Percentiles rank a stretch among this genome's conserved stretches.
Evolutionary conservation across 83 land plant species (phyloP).

Genomic region (Diphasiastrum complanatum): DNA sequence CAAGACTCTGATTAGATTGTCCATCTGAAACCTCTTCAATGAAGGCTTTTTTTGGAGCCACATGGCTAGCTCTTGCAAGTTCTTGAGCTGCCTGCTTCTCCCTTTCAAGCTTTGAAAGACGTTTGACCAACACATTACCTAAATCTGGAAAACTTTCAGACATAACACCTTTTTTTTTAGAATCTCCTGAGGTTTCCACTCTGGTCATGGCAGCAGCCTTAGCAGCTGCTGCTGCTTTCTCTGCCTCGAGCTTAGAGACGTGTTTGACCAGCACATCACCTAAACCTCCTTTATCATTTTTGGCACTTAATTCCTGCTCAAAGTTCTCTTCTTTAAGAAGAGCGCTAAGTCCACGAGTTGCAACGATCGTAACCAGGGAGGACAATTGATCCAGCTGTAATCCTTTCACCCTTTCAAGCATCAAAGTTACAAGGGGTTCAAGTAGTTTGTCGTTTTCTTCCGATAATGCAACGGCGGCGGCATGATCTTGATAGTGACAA

Average conservation of each 20-base stretch:
- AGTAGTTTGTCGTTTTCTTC: slow-evolving; percentile 17
- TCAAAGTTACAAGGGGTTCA: slow-evolving; percentile 27
- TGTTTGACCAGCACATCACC: slow-evolving; percentile 32
- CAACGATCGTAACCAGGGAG: slow-evolving; percentile 72
- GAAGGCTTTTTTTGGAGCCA: background rate
- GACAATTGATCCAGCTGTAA: slow-evolving; percentile 60
- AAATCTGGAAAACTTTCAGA: slow-evolving; percentile 31
- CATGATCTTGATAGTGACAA: slow-evolving; percentile 37
- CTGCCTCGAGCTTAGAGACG: slow-evolving; percentile 30
- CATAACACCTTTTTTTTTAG: background rate
- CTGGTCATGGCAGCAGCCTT: background rate
- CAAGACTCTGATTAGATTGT: background rate
- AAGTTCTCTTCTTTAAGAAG: slow-evolving; percentile 48
- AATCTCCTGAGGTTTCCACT: slow-evolving; percentile 1
- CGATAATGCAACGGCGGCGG: background rate
- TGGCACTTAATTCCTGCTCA: slow-evolving; percentile 26
- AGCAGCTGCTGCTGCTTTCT: slow-evolving; percentile 26
- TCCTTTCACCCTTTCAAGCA: slow-evolving; percentile 59
- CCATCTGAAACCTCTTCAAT: background rate
- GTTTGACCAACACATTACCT: slow-evolving; percentile 71
- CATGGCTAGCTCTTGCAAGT: background rate
- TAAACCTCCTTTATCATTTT: slow-evolving; percentile 13
- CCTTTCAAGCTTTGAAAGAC: slow-evolving; percentile 52
- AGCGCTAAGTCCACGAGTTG: slow-evolving; percentile 76
- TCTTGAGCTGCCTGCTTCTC: slow-evolving; percentile 31